Percentiles rank a stretch among this genome's conserved stretches.
Conservation (phyloP, 2,329 filamentous ascomycete genomes). For the Epichloe coenophiala region DNA sequence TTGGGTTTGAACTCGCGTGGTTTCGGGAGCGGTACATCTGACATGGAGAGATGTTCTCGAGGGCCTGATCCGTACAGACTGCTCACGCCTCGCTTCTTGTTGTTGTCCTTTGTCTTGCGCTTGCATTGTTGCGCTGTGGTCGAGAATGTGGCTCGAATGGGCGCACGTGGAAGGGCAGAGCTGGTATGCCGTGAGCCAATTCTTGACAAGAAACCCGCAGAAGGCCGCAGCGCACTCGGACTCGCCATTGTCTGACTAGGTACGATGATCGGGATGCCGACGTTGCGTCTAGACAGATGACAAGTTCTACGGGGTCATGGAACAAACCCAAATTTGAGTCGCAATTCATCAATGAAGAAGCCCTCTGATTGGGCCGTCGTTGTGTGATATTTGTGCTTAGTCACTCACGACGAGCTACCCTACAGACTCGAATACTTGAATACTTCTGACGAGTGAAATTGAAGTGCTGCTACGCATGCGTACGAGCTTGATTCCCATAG, state of each 20-base stretch:
- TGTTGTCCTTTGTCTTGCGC: slow-evolving; percentile 54
- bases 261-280: neutral
- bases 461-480: too few species aligned
- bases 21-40: slow-evolving; percentile 56
- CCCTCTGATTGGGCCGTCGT: slow-evolving; percentile 1
- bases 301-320: neutral
- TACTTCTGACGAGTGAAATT: too few species aligned
- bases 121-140: slow-evolving; percentile 38
- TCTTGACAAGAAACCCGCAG: slow-evolving; percentile 11
- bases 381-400: neutral
- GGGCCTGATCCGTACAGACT: slow-evolving; percentile 66
- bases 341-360: neutral
- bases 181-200: slow-evolving; percentile 2
- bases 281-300: neutral
- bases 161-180: slow-evolving; percentile 5
- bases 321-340: neutral
- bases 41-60: slow-evolving; percentile 60
- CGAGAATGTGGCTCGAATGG: slow-evolving; percentile 30
- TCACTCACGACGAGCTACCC: neutral
- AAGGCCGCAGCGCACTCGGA: slow-evolving; percentile 15
- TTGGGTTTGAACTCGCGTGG: slow-evolving; percentile 48
- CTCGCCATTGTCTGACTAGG: slow-evolving; percentile 15
- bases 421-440: neutral
- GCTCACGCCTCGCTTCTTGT: slow-evolving; percentile 68
- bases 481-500: too few species aligned